phyloP scores from a whole-genome alignment of 1,139 yeast genomes.

The Wickerhamiella infanticola region DNA sequence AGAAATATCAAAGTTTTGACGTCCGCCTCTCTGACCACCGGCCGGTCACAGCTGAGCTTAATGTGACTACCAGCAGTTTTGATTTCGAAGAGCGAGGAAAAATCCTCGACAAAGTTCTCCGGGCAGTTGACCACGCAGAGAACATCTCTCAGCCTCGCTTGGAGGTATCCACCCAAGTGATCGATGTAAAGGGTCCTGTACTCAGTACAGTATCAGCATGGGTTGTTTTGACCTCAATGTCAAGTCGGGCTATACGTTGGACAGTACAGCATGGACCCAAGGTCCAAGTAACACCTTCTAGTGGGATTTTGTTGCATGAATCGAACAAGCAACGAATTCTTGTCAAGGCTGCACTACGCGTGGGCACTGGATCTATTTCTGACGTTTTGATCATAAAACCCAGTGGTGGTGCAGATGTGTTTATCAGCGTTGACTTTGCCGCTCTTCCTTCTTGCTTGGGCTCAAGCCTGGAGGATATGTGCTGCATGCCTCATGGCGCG shows the following conservation, averaged over 20 bases:
- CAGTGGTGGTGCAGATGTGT: slow-evolving; percentile 22
- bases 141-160: slow-evolving; percentile 30
- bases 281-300: slow-evolving; percentile 4
- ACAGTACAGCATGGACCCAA: neutral
- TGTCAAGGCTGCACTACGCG: slow-evolving; percentile 4
- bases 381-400: slow-evolving; percentile 21
- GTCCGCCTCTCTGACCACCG: slow-evolving; percentile 49
- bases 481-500: slow-evolving; percentile 1
- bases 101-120: slow-evolving; percentile 25
- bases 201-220: slow-evolving; percentile 7
- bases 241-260: slow-evolving; percentile 5
- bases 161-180: slow-evolving; percentile 19
- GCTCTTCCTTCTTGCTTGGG: slow-evolving; percentile 23
- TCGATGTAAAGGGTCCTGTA: slow-evolving; percentile 12
- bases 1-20: slow-evolving; percentile 12
- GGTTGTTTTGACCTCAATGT: slow-evolving; percentile 2
- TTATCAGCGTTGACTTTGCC: slow-evolving; percentile 20
- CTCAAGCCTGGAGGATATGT: slow-evolving; percentile 15
- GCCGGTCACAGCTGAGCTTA: slow-evolving; percentile 47
- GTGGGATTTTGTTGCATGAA: slow-evolving; percentile 3
- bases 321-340: neutral
- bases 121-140: slow-evolving; percentile 29
- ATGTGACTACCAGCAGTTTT: slow-evolving; percentile 32
- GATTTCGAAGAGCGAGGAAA: slow-evolving; percentile 28
- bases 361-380: slow-evolving; percentile 8